Evolutionary conservation across 1,139 yeast species (phyloP).

Genomic region (Pichia inconspicua): DNA sequence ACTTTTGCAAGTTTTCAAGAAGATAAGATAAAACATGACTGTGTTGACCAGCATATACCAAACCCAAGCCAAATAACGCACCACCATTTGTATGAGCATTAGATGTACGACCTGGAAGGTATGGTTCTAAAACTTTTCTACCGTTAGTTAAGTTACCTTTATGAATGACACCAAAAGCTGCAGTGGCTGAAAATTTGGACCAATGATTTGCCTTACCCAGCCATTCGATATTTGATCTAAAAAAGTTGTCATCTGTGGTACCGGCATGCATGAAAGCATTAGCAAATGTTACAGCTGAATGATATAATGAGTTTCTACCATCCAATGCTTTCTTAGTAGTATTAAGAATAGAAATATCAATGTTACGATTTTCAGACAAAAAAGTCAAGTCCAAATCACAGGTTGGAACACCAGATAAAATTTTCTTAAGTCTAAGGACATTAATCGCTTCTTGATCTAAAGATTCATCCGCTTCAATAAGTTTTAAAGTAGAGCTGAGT

Average conservation of each 20-base stretch:
- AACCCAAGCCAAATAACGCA: conserved; percentile 85
- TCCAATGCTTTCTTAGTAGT: conserved; percentile 77
- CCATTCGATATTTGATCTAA: conserved; percentile 90
- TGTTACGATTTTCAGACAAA: conserved; percentile 75
- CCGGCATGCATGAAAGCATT: conserved; percentile 96
- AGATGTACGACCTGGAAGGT: conserved; percentile 73
- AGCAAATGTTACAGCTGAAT: conserved; percentile 90
- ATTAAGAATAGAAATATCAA: conserved; percentile 75
- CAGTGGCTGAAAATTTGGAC: conserved; percentile 97
- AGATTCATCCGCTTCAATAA: conserved; percentile 37
- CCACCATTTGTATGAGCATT: conserved; percentile 95
- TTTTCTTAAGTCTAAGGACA: conserved; percentile 46
- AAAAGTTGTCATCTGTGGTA: conserved; percentile 90
- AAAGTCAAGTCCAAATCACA: conserved; percentile 91
- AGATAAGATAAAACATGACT: conserved; percentile 78
- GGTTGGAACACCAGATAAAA: conserved; percentile 88
- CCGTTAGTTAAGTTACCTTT: conserved; percentile 93
- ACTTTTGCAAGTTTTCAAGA: conserved; percentile 64
- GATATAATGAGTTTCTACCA: conserved; percentile 90
- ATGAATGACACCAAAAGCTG: conserved; percentile 96
- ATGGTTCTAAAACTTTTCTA: conserved; percentile 77
- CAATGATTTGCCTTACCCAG: conserved; percentile 94
- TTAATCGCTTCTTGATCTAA: conserved; percentile 31
- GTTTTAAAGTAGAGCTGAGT: conserved; percentile 50
- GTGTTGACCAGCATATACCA: conserved; percentile 95